Conservation (phyloP, 164 flowering plant species). For the Sedum album region DNA sequence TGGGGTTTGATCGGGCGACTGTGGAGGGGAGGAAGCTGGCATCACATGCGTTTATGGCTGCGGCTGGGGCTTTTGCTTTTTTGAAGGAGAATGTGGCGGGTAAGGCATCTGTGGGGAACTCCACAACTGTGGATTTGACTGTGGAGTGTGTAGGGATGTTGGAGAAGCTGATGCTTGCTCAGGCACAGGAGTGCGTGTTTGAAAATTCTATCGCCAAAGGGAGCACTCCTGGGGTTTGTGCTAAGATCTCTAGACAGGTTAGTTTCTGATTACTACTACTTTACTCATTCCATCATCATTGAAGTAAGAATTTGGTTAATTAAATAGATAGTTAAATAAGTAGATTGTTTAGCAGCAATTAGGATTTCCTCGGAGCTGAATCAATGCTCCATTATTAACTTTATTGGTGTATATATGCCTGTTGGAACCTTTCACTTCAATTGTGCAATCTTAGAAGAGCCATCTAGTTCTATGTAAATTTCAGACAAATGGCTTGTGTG, state of each 20-base stretch:
- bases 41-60: constrained; percentile 63
- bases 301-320: too few relatives aligned
- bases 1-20: constrained; percentile 47
- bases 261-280: background rate
- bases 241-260: constrained; percentile 93
- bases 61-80: constrained; percentile 81
- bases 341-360: background rate
- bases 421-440: too few relatives aligned
- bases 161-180: constrained; percentile 91
- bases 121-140: constrained; percentile 63
- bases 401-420: too few relatives aligned
- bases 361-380: too few relatives aligned
- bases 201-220: constrained; percentile 91
- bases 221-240: constrained; percentile 76
- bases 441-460: too few relatives aligned
- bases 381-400: too few relatives aligned
- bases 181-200: constrained; percentile 97
- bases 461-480: too few relatives aligned
- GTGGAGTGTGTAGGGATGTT: constrained; percentile 88
- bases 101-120: constrained; percentile 58
- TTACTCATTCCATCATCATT: too few relatives aligned
- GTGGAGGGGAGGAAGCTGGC: constrained; percentile 64
- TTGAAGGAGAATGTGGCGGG: constrained; percentile 58
- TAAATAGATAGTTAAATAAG: too few relatives aligned
- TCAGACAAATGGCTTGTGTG: too few relatives aligned